phyloP scores from a whole-genome alignment of 2,329 filamentous ascomycete genomes.

The Pseudopyricularia javanii region DNA sequence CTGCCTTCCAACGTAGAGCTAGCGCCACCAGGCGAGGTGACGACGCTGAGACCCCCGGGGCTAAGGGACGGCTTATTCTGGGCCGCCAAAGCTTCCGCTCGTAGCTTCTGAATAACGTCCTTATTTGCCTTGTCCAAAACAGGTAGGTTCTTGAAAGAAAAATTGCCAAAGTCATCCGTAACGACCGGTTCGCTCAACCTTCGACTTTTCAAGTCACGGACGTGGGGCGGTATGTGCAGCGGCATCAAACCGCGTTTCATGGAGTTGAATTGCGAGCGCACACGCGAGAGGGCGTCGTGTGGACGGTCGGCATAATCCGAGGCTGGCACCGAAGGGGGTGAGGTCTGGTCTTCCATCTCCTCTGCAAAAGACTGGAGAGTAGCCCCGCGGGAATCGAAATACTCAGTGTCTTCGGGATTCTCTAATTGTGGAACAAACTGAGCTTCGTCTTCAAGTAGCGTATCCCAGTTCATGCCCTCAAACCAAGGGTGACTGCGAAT shows the following conservation, averaged over 20 bases:
- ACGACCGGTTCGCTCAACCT: slow-evolving; percentile 82
- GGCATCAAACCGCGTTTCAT: slow-evolving; percentile 90
- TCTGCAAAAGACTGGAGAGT: slow-evolving; percentile 86
- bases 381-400: slow-evolving; percentile 86
- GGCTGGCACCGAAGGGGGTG: slow-evolving; percentile 59
- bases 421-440: slow-evolving; percentile 89
- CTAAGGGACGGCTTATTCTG: slow-evolving; percentile 41
- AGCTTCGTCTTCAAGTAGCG: slow-evolving; percentile 84
- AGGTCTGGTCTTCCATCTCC: slow-evolving; percentile 81
- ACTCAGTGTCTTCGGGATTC: slow-evolving; percentile 94
- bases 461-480: slow-evolving; percentile 75
- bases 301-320: slow-evolving; percentile 78
- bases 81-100: slow-evolving; percentile 72
- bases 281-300: slow-evolving; percentile 85
- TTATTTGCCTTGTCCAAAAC: slow-evolving; percentile 98
- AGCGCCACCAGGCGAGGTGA: slow-evolving; percentile 39
- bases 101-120: slow-evolving; percentile 91
- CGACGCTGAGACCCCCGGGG: slow-evolving; percentile 25
- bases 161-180: slow-evolving; percentile 88
- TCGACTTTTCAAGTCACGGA: slow-evolving; percentile 78
- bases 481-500: slow-evolving; percentile 90
- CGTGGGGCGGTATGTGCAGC: slow-evolving; percentile 89
- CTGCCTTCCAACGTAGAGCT: slow-evolving; percentile 68
- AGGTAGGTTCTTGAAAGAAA: slow-evolving; percentile 93
- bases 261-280: slow-evolving; percentile 74